These are phyloP conservation scores for Malassezia vespertilionis DNA, from an alignment of 1,284 basidiomycete species.

Conservation along the genomic window DNA sequence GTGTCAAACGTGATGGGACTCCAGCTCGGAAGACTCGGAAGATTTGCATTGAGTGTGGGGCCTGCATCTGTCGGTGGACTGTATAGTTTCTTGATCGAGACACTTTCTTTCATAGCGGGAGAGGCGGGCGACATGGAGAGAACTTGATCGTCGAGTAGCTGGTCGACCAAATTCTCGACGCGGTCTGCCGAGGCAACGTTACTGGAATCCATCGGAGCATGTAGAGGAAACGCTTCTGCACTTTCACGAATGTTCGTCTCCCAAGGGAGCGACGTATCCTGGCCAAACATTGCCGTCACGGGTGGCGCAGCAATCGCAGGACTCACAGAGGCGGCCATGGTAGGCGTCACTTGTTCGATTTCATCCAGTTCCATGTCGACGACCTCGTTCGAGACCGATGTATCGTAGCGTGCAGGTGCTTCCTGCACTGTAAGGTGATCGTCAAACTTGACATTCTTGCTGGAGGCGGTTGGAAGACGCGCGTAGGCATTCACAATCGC, in stretches of 20 bases:
- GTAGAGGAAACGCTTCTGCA: too few relatives aligned
- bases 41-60: neutral
- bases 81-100: neutral
- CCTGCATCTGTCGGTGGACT: neutral
- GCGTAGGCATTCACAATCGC: constrained; percentile 1
- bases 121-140: constrained; percentile 7
- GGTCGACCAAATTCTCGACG: constrained; percentile 28
- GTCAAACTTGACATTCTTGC: neutral
- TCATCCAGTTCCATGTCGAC: too few relatives aligned
- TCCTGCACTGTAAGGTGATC: neutral
- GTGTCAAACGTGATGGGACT: constrained; percentile 27
- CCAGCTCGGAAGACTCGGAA: constrained; percentile 40
- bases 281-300: too few relatives aligned
- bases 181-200: constrained; percentile 2
- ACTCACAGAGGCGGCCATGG: too few relatives aligned
- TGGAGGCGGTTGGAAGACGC: neutral
- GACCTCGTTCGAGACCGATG: neutral
- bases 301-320: too few relatives aligned
- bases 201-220: too few relatives aligned
- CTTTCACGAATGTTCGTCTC: too few relatives aligned
- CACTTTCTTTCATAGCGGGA: neutral
- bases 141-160: constrained; percentile 34
- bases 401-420: neutral
- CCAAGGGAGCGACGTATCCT: too few relatives aligned
- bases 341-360: too few relatives aligned